These are phyloP conservation scores for Wilcoxina mikolae DNA, from an alignment of 495 filamentous ascomycete genomes.

Conservation along the genomic window DNA sequence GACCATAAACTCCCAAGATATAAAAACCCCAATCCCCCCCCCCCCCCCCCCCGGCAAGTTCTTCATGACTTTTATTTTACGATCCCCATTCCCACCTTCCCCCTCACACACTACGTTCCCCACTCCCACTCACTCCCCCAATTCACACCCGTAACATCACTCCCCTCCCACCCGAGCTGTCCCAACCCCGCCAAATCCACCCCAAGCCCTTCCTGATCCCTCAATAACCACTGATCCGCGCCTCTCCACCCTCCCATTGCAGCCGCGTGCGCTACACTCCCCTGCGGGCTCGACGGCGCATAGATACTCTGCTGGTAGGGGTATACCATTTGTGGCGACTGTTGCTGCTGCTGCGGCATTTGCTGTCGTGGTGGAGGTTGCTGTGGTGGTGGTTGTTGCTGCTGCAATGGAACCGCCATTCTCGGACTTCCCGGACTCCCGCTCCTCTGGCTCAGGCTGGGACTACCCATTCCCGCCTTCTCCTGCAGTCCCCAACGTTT, in stretches of 20 bases:
- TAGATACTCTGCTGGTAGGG: background rate
- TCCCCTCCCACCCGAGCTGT: constrained; percentile 16
- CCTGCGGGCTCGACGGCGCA: background rate
- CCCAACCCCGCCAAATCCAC: constrained; percentile 10
- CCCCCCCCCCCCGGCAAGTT: background rate
- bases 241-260: background rate
- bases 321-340: background rate
- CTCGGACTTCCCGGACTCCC: background rate
- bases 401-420: background rate
- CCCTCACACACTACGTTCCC: background rate
- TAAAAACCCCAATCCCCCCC: background rate
- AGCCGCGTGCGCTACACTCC: background rate
- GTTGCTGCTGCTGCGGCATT: background rate
- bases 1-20: constrained; percentile 11
- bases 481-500: constrained; percentile 18
- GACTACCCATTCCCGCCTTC: too few relatives aligned
- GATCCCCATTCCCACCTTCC: background rate
- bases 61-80: background rate
- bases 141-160: background rate
- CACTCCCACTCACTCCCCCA: background rate
- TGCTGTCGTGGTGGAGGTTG: background rate
- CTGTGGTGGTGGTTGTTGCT: background rate
- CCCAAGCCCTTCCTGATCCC: constrained; percentile 17
- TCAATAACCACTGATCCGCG: constrained; percentile 11
- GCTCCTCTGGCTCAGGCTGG: background rate